These are phyloP conservation scores for Barbarea vulgaris DNA, from an alignment of 345 rosid species.

Conservation along the genomic window DNA sequence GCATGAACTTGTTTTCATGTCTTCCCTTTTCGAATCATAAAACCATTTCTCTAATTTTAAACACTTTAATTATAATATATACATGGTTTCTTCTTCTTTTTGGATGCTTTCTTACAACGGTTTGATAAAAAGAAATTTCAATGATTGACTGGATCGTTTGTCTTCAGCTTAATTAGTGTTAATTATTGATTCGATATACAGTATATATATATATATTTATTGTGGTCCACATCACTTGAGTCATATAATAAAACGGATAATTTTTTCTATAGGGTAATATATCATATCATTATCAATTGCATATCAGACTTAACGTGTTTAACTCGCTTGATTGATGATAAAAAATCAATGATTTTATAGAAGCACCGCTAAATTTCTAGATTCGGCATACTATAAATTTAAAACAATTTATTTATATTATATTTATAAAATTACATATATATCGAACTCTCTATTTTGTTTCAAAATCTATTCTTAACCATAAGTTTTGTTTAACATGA, in stretches of 20 bases:
- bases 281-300: neutral
- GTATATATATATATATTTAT: too few relatives aligned
- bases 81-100: conserved; percentile 1
- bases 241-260: neutral
- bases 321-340: neutral
- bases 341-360: neutral
- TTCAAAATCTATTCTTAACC: neutral
- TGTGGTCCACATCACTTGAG: conserved; percentile 16
- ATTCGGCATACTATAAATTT: neutral
- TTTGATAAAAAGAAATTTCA: conserved; percentile 11
- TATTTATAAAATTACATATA: neutral
- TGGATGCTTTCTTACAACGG: neutral
- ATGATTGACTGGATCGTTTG: conserved; percentile 24
- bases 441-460: neutral
- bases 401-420: too few relatives aligned
- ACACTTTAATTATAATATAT: neutral
- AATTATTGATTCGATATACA: neutral
- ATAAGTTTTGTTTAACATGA: neutral
- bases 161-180: conserved; percentile 7
- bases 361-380: neutral
- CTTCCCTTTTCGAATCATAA: conserved; percentile 24
- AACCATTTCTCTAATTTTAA: conserved; percentile 1
- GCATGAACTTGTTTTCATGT: conserved; percentile 42
- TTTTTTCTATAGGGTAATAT: neutral
- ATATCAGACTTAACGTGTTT: neutral